Percentiles rank a stretch among this genome's conserved stretches.
Evolutionary conservation across 352 stramenopile species (phyloP).

Genomic region (Globisporangium polare): DNA sequence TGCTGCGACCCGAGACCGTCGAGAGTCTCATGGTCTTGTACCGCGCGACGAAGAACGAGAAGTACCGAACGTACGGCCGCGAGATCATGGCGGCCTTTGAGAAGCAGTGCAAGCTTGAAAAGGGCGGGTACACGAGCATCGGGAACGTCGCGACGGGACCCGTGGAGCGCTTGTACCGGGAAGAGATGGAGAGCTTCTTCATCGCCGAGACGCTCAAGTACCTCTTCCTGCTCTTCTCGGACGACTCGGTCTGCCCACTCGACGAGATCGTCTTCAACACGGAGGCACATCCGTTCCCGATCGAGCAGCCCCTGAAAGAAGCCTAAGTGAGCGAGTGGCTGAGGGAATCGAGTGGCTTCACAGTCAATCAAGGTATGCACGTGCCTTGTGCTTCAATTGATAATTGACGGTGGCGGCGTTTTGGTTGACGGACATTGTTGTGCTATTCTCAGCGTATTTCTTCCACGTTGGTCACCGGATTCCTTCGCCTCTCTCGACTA

Average conservation of each 20-base stretch:
- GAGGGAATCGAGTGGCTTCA: neutral
- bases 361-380: neutral
- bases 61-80: conserved; percentile 83
- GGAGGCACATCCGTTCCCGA: conserved; percentile 81
- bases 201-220: conserved; percentile 94
- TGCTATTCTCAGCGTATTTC: neutral
- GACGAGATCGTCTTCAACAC: conserved; percentile 89
- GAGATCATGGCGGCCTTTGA: conserved; percentile 87
- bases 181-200: conserved; percentile 92
- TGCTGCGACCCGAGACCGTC: conserved; percentile 89
- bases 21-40: conserved; percentile 92
- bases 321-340: neutral
- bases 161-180: conserved; percentile 36
- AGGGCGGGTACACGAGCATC: conserved; percentile 62
- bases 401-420: neutral
- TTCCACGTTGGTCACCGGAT: neutral
- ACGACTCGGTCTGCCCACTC: conserved; percentile 74
- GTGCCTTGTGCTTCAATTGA: neutral
- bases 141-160: conserved; percentile 49
- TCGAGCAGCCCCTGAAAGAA: conserved; percentile 15
- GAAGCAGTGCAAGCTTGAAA: conserved; percentile 59
- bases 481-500: neutral
- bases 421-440: neutral
- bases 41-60: conserved; percentile 85
- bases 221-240: conserved; percentile 89